A percentile compares a stretch with the other conserved stretches of the same genome.
These are phyloP conservation scores for Pythium sp. DNA, from an alignment of 352 stramenopile species.

Conservation along the genomic window DNA sequence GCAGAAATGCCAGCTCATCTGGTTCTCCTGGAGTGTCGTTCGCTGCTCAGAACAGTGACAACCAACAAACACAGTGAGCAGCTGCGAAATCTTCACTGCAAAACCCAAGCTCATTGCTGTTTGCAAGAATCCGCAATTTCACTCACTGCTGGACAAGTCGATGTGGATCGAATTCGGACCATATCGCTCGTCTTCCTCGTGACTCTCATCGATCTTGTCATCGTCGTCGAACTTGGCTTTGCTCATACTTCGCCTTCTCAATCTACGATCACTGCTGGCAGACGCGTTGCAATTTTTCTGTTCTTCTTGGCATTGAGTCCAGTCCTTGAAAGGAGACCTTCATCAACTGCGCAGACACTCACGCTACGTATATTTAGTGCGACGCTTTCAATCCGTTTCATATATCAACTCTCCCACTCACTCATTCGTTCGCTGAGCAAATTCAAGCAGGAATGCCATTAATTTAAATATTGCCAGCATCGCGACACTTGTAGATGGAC, in stretches of 20 bases:
- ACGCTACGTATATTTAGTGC: neutral
- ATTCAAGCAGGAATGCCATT: neutral
- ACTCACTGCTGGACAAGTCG: conserved; percentile 27
- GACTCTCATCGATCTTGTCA: conserved; percentile 4
- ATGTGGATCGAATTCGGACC: conserved; percentile 34
- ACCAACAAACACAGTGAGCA: neutral
- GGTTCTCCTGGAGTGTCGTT: conserved; percentile 18
- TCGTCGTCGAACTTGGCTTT: conserved; percentile 4
- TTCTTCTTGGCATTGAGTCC: neutral
- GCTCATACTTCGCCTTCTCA: conserved; percentile 1
- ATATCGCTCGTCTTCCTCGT: conserved; percentile 16
- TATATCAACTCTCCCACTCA: no score
- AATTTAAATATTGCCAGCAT: conserved; percentile 8
- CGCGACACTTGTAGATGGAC: conserved; percentile 15
- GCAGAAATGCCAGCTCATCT: conserved; percentile 49
- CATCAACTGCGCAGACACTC: neutral
- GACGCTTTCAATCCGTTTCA: conserved; percentile 5
- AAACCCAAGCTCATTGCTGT: neutral
- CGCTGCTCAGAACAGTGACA: conserved; percentile 9
- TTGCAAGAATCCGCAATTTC: neutral
- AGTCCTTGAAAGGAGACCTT: neutral
- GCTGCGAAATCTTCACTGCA: neutral
- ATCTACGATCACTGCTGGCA: neutral
- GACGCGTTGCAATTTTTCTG: neutral
- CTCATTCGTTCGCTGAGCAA: no score